phyloP scores from a whole-genome alignment of 768 basidiomycete genomes.

The Agaricus blazei region DNA sequence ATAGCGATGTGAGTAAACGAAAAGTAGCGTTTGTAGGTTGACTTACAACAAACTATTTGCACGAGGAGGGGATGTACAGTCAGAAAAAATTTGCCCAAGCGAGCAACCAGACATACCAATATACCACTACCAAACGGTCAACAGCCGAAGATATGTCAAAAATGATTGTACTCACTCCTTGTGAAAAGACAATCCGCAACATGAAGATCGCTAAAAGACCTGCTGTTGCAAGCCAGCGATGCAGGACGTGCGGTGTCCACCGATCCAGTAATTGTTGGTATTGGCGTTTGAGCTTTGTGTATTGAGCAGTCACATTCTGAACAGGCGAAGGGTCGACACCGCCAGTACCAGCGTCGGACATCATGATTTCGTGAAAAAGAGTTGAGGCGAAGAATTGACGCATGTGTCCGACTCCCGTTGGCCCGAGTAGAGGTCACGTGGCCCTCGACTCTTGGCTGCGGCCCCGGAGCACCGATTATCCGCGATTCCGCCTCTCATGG shows the following conservation, averaged over 20 bases:
- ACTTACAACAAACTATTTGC: constrained; percentile 64
- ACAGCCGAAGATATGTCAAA: constrained; percentile 5
- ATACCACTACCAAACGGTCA: constrained; percentile 63
- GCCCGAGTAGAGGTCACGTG: constrained; percentile 5
- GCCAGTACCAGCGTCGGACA: constrained; percentile 43
- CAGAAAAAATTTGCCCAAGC: neutral
- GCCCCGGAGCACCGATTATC: neutral
- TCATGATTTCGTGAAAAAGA: constrained; percentile 35
- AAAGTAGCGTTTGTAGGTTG: neutral
- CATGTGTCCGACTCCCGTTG: constrained; percentile 12
- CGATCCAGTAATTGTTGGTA: constrained; percentile 91
- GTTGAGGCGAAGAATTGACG: constrained; percentile 12
- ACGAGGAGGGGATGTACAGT: constrained; percentile 1
- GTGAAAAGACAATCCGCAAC: constrained; percentile 78
- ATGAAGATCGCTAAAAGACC: constrained; percentile 73
- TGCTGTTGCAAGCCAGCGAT: constrained; percentile 81
- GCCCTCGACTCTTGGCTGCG: neutral
- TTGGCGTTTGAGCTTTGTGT: constrained; percentile 57
- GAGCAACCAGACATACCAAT: constrained; percentile 59
- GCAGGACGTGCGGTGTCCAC: constrained; percentile 83
- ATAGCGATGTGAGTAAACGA: constrained; percentile 10
- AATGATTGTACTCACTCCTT: constrained; percentile 64
- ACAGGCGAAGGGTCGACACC: constrained; percentile 41
- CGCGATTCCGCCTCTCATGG: constrained; percentile 6
- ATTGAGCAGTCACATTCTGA: constrained; percentile 43